Conservation (phyloP, 2,329 filamentous ascomycete species). For the Diaporthe aspalathi region DNA sequence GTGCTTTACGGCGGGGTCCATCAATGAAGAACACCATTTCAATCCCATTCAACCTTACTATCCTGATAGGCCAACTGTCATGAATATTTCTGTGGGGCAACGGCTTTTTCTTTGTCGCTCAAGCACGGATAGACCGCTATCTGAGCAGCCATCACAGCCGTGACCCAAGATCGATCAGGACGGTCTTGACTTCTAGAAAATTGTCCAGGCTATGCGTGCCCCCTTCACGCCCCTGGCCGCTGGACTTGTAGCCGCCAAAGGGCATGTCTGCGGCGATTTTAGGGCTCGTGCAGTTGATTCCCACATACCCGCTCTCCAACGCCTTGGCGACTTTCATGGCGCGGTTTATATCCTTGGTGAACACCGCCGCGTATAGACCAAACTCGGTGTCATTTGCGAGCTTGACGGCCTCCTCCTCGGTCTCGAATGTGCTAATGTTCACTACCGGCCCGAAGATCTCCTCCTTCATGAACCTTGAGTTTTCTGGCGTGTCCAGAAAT, state of each 20-base stretch:
- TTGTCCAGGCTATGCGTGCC: conserved; percentile 51
- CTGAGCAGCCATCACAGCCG: conserved; percentile 9
- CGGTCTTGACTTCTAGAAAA: conserved; percentile 49
- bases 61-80: too few relatives aligned
- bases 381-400: conserved; percentile 68
- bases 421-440: conserved; percentile 67
- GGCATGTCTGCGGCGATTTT: conserved; percentile 52
- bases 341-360: conserved; percentile 62
- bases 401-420: conserved; percentile 64
- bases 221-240: conserved; percentile 52
- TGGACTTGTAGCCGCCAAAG: conserved; percentile 57
- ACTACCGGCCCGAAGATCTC: conserved; percentile 75
- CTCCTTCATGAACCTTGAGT: conserved; percentile 64
- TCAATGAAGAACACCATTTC: too few relatives aligned
- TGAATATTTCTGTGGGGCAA: too few relatives aligned
- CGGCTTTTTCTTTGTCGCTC: neutral
- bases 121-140: too few relatives aligned
- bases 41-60: too few relatives aligned
- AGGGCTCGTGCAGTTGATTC: conserved; percentile 62
- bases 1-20: too few relatives aligned
- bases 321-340: conserved; percentile 60
- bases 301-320: conserved; percentile 70
- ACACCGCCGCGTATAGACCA: conserved; percentile 66
- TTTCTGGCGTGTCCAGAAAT: conserved; percentile 56
- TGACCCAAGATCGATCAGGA: conserved; percentile 46